Base-by-base conservation (phyloP, 2,329 filamentous ascomycete genomes). In the Fusarium staphyleae region DNA sequence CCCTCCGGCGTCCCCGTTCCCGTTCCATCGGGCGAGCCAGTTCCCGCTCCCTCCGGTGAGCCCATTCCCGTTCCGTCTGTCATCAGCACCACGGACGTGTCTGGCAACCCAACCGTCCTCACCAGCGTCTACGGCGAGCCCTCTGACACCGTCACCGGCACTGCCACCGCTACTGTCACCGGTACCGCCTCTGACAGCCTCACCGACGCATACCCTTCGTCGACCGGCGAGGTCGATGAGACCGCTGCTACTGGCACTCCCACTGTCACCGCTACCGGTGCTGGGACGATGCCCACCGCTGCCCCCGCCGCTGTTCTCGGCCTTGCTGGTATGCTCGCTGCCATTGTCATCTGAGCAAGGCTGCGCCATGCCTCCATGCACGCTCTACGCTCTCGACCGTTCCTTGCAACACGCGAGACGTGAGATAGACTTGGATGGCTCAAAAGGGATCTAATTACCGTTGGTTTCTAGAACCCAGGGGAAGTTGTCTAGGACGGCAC, bases 221-320 rank as follows among this genome's bases (percentile, higher is more conserved):
- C 57, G 7, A 65, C 60, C 16, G 61, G 54, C 4, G 52, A 47
- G 10, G 54, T 57, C 9, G 58, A 37, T 7, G 63, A 45, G 19
- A 51, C 37, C 24, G 60, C 62, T 52, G 57, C 70, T 32, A 63
- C 69, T 15, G 57, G 66, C 19, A 67, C 65, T 18, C 64, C 64
- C 26, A 66, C 66, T 7, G 67, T 69, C 33, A 66, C 68, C 22
- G 62, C 70, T 19, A 72, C 70, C 10, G 71, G 67, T n/a, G 72
- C 67, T 18, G 70, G 65, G 24, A 52, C 59, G n/a, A 55, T 60
- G 29, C 55, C 62, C 45, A 51, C 57, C 39, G 52, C 42, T 35
- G 37, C 61, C 40, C 59, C 66, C 5, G 60, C 56, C n/a, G 61
- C 63, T 4, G 48, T 58, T 32, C 43, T 72, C 26, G 70, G 66